Conservation (phyloP, 148 eudicot genomes). For the Amaranthus cruentus region DNA sequence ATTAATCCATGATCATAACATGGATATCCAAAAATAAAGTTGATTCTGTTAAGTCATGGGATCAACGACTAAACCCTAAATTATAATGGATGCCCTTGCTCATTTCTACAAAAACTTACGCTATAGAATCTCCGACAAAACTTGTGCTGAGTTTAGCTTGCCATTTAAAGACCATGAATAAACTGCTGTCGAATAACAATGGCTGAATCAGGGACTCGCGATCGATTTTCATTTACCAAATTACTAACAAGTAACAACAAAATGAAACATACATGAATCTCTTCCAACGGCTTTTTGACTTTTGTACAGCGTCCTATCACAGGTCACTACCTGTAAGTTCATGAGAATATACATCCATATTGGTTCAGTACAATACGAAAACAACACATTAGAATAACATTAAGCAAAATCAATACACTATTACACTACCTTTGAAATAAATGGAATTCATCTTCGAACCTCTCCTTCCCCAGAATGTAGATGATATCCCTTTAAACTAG, state of each 20-base stretch:
- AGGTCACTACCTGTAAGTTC: neutral
- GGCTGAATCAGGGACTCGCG: neutral
- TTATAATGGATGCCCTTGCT: neutral
- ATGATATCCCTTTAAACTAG: neutral
- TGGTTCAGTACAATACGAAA: neutral
- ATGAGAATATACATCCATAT: neutral
- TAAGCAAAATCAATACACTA: neutral
- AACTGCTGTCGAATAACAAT: neutral
- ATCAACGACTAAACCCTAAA: too few relatives aligned
- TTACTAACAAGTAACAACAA: neutral
- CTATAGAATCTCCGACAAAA: too few relatives aligned
- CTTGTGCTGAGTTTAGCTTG: neutral
- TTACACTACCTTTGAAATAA: constrained; percentile 6
- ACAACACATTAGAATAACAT: neutral
- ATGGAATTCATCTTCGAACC: neutral
- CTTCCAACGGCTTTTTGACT: neutral
- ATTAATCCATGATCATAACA: too few relatives aligned
- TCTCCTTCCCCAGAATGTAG: neutral
- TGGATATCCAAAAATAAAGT: too few relatives aligned
- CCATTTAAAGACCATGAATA: neutral
- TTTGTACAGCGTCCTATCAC: neutral
- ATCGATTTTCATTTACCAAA: neutral
- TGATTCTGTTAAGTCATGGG: too few relatives aligned
- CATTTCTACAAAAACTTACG: neutral
- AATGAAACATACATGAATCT: neutral